Evolutionary conservation across 2,329 filamentous ascomycete species (phyloP).

Genomic region (Neophaeococcomyces aloes): DNA sequence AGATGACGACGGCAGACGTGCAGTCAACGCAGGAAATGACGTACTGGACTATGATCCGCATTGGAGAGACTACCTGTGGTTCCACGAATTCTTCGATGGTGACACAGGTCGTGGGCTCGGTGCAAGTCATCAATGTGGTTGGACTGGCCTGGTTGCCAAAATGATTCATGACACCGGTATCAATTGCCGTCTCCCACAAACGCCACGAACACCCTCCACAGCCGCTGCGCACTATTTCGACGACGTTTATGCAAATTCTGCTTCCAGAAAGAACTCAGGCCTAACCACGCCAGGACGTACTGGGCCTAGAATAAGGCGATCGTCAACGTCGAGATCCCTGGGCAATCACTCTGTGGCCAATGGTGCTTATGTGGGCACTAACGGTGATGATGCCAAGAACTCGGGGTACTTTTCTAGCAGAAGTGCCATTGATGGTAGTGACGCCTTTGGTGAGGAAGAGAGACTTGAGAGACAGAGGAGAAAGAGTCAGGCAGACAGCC

Average conservation of each 20-base stretch:
- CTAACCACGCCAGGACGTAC: conserved; percentile 14
- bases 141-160: conserved; percentile 90
- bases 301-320: conserved; percentile 33
- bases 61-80: conserved; percentile 92
- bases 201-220: conserved; percentile 72
- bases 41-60: conserved; percentile 81
- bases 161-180: conserved; percentile 95
- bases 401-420: conserved; percentile 5
- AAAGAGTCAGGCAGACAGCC: conserved; percentile 49
- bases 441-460: conserved; percentile 19
- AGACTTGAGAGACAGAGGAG: conserved; percentile 27
- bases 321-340: conserved; percentile 63
- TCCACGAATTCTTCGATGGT: conserved; percentile 95
- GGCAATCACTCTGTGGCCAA: conserved; percentile 42
- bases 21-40: conserved; percentile 76
- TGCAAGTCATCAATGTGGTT: conserved; percentile 88
- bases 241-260: conserved; percentile 56
- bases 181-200: conserved; percentile 83
- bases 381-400: conserved; percentile 30
- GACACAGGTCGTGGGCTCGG: conserved; percentile 81
- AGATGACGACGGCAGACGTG: conserved; percentile 73
- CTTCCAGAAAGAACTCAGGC: conserved; percentile 19
- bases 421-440: conserved; percentile 9
- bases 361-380: conserved; percentile 31
- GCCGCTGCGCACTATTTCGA: conserved; percentile 93